Evolutionary conservation across 768 basidiomycete genomes (phyloP), one percentile per base, ranked within the genome.

Genomic region (Tylopilus intermedius): DNA sequence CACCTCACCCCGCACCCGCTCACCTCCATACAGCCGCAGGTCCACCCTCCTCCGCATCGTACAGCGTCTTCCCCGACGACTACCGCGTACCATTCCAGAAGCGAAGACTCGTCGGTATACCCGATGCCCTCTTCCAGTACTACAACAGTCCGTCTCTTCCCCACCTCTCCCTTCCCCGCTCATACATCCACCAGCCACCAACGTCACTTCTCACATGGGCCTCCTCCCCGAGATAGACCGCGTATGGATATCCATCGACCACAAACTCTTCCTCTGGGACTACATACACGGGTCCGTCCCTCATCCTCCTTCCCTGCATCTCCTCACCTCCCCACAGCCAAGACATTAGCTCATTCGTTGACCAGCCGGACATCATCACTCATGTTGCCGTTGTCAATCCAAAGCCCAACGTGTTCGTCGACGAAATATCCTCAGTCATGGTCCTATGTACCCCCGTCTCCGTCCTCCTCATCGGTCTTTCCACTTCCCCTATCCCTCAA

Each of bases 221-320:
- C 71, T 99, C 49, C 80, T 98, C 66, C 85, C 93, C 24, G 90
- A 94, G 61, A 90, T 98, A 56, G 92, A 95, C 60, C 81, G 93
- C 43, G 94, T 89, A 0, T 99, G 94, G 93, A 88, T 97, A 58
- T 88, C 91, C 9, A 88, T 95, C 53, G 93, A 97, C 72, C 85
- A 94, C 68, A 90, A 91, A 61, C 76, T 99, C 32, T 90, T 96
- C 63, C 74, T 99, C 22, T 98, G 96, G 96, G 93, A 99, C 69
- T 99, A 96, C 67, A 74, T 84, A 33, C 90, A 95, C 60, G 91
- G 93, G 94, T 95, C 59, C 51, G 87, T 74, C 39, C 24, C 14
- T 43, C 11, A 47, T 40, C 22, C 48, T 39, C 51, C 10, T 29
- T 32, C 50, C 3, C 22, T 2, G 10, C 47, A 24, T 46, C 50